Conservation (phyloP, 1,139 yeast genomes). For the Suhomyces maxii region DNA sequence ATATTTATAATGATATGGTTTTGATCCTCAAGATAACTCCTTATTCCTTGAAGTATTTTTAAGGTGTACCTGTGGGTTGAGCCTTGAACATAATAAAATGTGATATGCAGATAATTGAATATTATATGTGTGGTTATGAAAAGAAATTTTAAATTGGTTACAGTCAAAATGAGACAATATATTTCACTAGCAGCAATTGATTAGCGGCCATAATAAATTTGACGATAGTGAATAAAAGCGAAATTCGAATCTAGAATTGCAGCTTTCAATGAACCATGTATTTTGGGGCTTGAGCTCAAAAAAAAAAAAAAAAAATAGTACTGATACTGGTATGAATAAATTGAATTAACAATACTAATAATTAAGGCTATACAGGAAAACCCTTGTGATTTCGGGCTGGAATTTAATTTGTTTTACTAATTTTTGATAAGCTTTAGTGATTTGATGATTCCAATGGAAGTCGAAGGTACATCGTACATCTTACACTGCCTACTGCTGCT, state of each 20-base stretch:
- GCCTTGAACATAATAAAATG: neutral
- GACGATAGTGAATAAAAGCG: neutral
- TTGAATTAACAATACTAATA: no score
- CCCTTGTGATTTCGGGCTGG: no score
- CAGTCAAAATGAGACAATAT: neutral
- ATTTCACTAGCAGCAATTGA: neutral
- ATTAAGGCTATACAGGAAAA: no score
- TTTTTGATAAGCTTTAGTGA: no score
- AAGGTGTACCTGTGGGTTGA: neutral
- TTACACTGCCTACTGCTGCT: no score
- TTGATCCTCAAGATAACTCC: neutral
- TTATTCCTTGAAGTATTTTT: neutral
- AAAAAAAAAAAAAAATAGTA: no score
- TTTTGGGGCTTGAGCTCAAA: no score
- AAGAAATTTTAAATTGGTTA: neutral
- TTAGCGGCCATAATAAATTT: neutral
- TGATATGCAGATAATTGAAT: no score
- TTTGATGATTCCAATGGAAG: no score
- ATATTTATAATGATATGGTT: neutral
- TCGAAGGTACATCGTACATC: no score
- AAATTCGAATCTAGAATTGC: neutral
- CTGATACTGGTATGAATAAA: no score
- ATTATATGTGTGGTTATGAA: neutral
- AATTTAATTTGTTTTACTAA: no score
- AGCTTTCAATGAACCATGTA: neutral